These are phyloP conservation scores for Talaromyces nanjingensis DNA, from an alignment of 495 filamentous ascomycete species.

Conservation along the genomic window DNA sequence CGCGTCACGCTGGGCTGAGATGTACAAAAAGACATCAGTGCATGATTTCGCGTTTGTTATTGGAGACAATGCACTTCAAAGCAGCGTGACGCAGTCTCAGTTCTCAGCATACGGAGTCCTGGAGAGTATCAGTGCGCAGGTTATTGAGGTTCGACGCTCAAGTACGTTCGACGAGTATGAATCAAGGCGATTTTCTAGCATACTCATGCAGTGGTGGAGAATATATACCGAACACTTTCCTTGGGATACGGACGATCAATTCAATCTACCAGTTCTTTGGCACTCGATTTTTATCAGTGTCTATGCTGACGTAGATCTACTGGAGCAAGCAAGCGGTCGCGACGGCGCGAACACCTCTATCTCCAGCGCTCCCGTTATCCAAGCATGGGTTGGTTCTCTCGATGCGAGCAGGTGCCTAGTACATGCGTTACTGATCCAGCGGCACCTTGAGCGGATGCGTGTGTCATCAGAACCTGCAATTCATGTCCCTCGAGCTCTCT, in stretches of 20 bases:
- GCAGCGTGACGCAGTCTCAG: too few relatives aligned
- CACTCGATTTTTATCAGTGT: too few relatives aligned
- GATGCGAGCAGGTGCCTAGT: slow-evolving; percentile 21
- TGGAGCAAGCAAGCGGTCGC: too few relatives aligned
- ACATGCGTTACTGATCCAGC: slow-evolving; percentile 20
- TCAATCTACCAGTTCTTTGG: too few relatives aligned
- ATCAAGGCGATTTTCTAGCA: slow-evolving; percentile 11
- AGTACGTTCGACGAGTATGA: slow-evolving; percentile 8
- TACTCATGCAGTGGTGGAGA: slow-evolving; percentile 18
- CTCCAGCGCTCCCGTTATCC: too few relatives aligned
- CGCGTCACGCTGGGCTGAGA: slow-evolving; percentile 19
- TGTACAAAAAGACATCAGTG: too few relatives aligned
- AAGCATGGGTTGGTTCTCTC: slow-evolving; percentile 7
- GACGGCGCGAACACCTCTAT: too few relatives aligned
- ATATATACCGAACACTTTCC: slow-evolving; percentile 13
- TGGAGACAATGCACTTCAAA: too few relatives aligned
- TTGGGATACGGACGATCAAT: too few relatives aligned
- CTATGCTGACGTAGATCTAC: too few relatives aligned
- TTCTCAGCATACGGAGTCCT: slow-evolving; percentile 7
- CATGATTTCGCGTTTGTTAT: too few relatives aligned
- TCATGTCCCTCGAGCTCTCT: slow-evolving; percentile 22
- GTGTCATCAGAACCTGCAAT: slow-evolving; percentile 24
- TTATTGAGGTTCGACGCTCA: slow-evolving; percentile 15
- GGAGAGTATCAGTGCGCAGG: slow-evolving; percentile 18
- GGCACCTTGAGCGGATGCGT: slow-evolving; percentile 18